Evolutionary conservation across 257 asterid species (phyloP), one percentile per base, ranked within the genome.

Genomic region (Ilex aquifolium): DNA sequence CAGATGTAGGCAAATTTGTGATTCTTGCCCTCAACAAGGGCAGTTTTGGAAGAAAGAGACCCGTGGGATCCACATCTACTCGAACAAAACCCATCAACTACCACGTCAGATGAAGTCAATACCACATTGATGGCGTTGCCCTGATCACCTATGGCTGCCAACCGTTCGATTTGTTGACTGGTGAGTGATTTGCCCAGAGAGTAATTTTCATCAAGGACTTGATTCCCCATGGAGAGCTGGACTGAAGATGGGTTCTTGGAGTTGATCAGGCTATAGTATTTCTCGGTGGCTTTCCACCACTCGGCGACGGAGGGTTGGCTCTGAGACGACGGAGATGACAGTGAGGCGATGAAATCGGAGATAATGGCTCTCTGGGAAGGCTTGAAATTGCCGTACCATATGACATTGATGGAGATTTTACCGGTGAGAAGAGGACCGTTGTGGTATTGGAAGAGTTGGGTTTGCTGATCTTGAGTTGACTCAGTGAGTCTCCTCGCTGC

Each of bases 61-160:
- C 84, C 88, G 52, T 80, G 92, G 36, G 83, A 77, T 16, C 92
- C 92, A 57, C 92, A 85, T 10, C 79, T 62, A 72, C 72, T 82
- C 1, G 74, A 44, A 62, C 92, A 85, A 72, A 85, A 76, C 9
- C 87, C 83, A 4, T 65, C 74, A 27, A 74, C 81, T 10, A 68
- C 51, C 36, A 85, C 88, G 61, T 85, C 87, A 2, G 82, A 64
- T 1, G 88, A 79, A n/a, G 88, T 82, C 0, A 77, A 60, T 0
- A 82, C 88, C 10, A 77, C 68, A 69, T 82, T 85, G 40, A 82
- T 63, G 16, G 92, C 83, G 64, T 85, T 68, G 68, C 50, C 59
- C 8, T 73, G 76, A 15, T 65, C 81, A 56, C 85, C 88, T 44
- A 63, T 65, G 0, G 85, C 56, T 1, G 90, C 83, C 66, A 84